phyloP scores from a whole-genome alignment of 129 eudicot species.

The Erigeron canadensis region DNA sequence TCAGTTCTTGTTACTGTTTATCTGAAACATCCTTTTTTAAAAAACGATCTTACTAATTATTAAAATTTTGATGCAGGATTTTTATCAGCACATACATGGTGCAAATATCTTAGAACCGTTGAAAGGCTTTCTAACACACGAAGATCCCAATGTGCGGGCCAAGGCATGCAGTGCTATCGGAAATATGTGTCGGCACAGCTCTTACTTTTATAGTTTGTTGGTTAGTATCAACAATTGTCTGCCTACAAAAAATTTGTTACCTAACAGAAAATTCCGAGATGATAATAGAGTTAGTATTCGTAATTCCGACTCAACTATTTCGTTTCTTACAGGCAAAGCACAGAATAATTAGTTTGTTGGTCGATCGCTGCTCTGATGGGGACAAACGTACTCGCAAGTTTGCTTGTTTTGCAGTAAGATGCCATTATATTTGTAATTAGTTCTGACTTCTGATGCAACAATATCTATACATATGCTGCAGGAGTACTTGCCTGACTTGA shows the following conservation, averaged over 20 bases:
- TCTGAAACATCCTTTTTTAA: background rate
- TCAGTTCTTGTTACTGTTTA: slow-evolving; percentile 18
- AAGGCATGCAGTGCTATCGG: slow-evolving; percentile 93
- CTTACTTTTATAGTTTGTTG: slow-evolving; percentile 74
- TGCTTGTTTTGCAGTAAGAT: slow-evolving; percentile 96
- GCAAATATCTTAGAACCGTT: slow-evolving; percentile 66
- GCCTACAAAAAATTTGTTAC: background rate
- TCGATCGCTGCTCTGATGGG: slow-evolving; percentile 88
- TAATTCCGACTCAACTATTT: background rate
- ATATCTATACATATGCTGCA: background rate
- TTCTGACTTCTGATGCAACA: background rate
- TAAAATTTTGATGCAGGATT: slow-evolving; percentile 47
- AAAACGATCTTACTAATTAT: background rate
- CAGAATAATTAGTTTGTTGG: slow-evolving; percentile 54
- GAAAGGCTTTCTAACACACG: slow-evolving; percentile 68
- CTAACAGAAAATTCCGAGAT: slow-evolving; percentile 2
- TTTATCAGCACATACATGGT: slow-evolving; percentile 66
- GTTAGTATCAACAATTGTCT: slow-evolving; percentile 29
- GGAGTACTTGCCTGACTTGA: slow-evolving; percentile 6
- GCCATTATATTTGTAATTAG: background rate
- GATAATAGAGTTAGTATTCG: background rate
- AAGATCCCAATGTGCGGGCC: slow-evolving; percentile 84
- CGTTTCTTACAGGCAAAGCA: slow-evolving; percentile 54
- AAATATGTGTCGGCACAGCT: slow-evolving; percentile 91
- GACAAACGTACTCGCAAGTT: slow-evolving; percentile 88